Evolutionary conservation across 2,329 filamentous ascomycete genomes (phyloP), one percentile per base, ranked within the genome.

Genomic region (Colletotrichum sp.): DNA sequence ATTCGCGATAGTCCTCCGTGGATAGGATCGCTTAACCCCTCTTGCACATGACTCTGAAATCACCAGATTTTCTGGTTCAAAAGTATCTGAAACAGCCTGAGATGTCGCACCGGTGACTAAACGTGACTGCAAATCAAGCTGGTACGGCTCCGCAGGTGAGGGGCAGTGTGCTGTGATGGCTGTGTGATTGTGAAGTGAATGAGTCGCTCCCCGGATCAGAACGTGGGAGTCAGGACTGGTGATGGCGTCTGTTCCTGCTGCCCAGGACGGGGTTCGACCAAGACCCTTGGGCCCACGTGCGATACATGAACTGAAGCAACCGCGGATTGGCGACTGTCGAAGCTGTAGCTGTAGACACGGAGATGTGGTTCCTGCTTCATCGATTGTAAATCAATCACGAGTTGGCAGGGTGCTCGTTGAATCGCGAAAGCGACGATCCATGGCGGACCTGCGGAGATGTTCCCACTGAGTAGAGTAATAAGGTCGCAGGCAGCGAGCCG

Each of bases 111-210:
- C 57, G 68, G 26, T 13, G 36, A n/a, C 36, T 28, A 70, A 63
- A 62, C 57, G 68, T 52, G 57, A 70, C 68, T 63, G 68, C 36
- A 70, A 63, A 62, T 70, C 55, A 70, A n/a, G 67, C 36, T 70
- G 57, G 34, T n/a, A 36, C 55, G 57, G 67, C 67, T 52, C 68
- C 68, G 68, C 68, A 49, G 16, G 26, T 8, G 49, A 36, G 36
- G 57, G 36, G 59, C 36, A 16, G 18, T 28, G 24, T 55, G 65
- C 15, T 34, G 30, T 36, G 52, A 63, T 36, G 9, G 68, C 26
- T 39, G 30, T 52, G 44, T 34, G 49, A 26, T 36, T 16, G 57
- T 21, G 36, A 49, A 18, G 57, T 70, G 59, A 70, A 49, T 70
- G 68, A 63, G 36, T 70, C 68, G 68, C 68, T 63, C 57, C 49